phyloP scores from a whole-genome alignment of 805 yeast species.

The Sugiyamaella marilandica region DNA sequence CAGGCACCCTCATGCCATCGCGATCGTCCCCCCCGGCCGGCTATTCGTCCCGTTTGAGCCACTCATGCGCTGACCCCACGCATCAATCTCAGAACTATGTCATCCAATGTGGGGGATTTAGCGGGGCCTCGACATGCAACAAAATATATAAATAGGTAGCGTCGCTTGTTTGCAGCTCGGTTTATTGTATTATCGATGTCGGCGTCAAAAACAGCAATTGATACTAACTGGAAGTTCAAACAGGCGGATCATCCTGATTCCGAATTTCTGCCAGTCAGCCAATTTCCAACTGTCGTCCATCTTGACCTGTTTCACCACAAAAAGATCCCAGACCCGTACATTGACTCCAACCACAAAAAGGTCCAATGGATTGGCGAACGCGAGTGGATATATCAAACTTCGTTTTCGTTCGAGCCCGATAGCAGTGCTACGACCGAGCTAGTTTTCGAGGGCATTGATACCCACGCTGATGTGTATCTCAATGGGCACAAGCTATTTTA shows the following conservation, averaged over 20 bases:
- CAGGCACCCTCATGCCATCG: too few relatives aligned
- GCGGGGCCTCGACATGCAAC: neutral
- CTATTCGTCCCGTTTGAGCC: neutral
- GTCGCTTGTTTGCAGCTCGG: neutral
- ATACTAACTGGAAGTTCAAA: constrained; percentile 10
- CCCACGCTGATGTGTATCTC: constrained; percentile 37
- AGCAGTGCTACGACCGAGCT: constrained; percentile 20
- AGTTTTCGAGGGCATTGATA: constrained; percentile 42
- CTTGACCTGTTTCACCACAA: constrained; percentile 37
- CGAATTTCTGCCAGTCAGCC: constrained; percentile 9
- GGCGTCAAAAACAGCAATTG: constrained; percentile 3
- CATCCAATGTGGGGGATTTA: neutral
- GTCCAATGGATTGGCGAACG: constrained; percentile 48
- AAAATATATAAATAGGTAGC: neutral
- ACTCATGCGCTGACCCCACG: neutral
- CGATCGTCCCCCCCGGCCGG: neutral
- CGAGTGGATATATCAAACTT: constrained; percentile 42
- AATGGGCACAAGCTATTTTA: constrained; percentile 34
- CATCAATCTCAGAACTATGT: neutral
- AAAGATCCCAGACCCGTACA: constrained; percentile 43
- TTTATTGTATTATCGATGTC: neutral
- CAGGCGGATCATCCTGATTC: constrained; percentile 8
- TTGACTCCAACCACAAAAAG: constrained; percentile 38
- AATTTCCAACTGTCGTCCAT: constrained; percentile 18
- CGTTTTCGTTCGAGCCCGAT: constrained; percentile 12